Conservation (phyloP, 2,329 filamentous ascomycete genomes). For the Stenocarpella maydis region DNA sequence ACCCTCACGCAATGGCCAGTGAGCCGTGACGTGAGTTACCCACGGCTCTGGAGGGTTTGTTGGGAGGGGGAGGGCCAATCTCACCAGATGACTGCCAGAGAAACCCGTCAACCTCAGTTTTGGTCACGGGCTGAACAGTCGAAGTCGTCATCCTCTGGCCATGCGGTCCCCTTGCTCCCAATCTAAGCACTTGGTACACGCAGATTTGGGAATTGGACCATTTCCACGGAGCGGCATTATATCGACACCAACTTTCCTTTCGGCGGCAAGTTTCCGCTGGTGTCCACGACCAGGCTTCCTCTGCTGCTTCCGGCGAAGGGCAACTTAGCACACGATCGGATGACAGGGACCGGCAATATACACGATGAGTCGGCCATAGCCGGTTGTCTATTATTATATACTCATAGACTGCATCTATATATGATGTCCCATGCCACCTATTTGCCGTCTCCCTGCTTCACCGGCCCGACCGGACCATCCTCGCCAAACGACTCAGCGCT, state of each 20-base stretch:
- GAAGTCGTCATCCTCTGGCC: too few species aligned
- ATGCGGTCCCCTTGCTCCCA: background rate
- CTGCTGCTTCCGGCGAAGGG: background rate
- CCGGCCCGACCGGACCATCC: background rate
- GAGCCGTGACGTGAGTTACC: background rate
- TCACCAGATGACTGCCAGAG: background rate
- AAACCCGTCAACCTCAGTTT: background rate
- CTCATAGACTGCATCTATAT: background rate
- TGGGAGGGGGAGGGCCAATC: too few species aligned
- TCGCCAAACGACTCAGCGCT: background rate
- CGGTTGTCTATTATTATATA: background rate
- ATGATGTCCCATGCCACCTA: background rate
- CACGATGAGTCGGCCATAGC: background rate
- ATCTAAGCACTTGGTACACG: too few species aligned
- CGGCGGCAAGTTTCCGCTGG: background rate
- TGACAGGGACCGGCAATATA: background rate
- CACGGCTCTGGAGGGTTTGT: too few species aligned
- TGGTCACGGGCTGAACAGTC: background rate
- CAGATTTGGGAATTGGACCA: too few species aligned
- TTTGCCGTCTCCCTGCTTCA: background rate
- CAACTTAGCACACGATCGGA: background rate
- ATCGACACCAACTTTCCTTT: background rate
- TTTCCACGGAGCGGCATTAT: too few species aligned
- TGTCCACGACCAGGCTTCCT: background rate
- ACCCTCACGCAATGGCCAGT: background rate